Conservation (phyloP, 495 filamentous ascomycete species). For the Terfezia claveryi region DNA sequence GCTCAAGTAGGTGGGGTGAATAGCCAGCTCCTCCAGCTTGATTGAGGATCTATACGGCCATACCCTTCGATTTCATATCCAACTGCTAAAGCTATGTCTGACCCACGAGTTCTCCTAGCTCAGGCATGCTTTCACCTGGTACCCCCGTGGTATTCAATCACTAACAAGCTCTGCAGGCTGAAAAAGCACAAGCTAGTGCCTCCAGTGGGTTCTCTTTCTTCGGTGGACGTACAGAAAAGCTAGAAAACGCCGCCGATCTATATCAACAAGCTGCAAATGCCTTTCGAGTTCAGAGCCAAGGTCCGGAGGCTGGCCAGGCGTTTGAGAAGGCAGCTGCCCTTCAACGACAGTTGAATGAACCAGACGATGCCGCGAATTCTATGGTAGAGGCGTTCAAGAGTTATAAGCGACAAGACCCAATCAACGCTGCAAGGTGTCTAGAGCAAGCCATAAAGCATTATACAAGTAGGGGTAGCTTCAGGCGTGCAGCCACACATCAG, state of each 20-base stretch:
- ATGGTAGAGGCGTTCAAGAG: constrained; percentile 58
- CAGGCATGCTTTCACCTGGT: too few relatives aligned
- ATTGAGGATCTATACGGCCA: too few relatives aligned
- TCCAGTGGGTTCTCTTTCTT: constrained; percentile 41
- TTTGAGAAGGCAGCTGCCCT: constrained; percentile 62
- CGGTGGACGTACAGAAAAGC: constrained; percentile 59
- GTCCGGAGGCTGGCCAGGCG: constrained; percentile 45
- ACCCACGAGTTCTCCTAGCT: too few relatives aligned
- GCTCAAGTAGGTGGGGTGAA: too few relatives aligned
- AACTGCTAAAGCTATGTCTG: too few relatives aligned
- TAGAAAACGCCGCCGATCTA: constrained; percentile 58
- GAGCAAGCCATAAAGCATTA: constrained; percentile 57
- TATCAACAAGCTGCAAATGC: constrained; percentile 66
- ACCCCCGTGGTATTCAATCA: too few relatives aligned
- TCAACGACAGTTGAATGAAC: constrained; percentile 63
- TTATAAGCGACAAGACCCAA: constrained; percentile 59
- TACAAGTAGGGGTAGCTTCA: constrained; percentile 61
- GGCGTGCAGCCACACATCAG: constrained; percentile 69
- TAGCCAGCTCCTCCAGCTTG: too few relatives aligned
- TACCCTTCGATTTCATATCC: too few relatives aligned
- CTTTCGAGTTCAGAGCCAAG: constrained; percentile 28
- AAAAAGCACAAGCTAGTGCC: constrained; percentile 46
- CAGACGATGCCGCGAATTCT: constrained; percentile 69
- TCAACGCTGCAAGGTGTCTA: constrained; percentile 55
- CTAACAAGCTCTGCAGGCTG: constrained; percentile 22